Base-by-base conservation (phyloP, 2,329 filamentous ascomycete species). In the Cladosporium sp. region DNA sequence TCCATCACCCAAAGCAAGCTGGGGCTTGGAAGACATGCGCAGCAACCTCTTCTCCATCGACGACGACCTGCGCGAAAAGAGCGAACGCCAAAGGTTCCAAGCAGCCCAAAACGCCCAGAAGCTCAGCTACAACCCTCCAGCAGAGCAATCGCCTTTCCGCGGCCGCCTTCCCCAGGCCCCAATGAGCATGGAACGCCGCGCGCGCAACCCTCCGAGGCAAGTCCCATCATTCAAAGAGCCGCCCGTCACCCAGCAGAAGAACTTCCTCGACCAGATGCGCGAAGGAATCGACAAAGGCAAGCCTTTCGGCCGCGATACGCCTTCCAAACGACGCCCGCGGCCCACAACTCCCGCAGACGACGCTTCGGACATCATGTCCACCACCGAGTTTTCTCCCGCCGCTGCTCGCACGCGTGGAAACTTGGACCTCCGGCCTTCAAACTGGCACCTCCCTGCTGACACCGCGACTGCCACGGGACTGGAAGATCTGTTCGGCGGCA, bases 121-220 rank as follows among this genome's bases (percentile, higher is more conserved):
- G 39, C 60, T 67, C 1, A 58, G 51, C 36, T 66, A 62, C 51
- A 60, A 66, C 43, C 64, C 64, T 14, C 59, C 65, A 25, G 74
- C 75, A 45, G 75, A 77, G 43, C 73, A 73, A 63, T 78, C 74
- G 66, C 83, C 86, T 1, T 91, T 92, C 68, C 87, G 85, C 79
- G 88, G 85, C 73, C 85, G 82, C 59, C 80, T 91, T 2, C 89
- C 89, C 3, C 80, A 86, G 0, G 86, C 87, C 1, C 88, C 89
- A 14, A 83, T 80, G 14, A 82, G 81, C n/a, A 86, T 87, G 20
- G 85, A 86, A 2, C 82, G 85, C 40, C 79, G 80, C 43, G 72
- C 85, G 6, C 79, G 83, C 34, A 89, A 88, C 60, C 86, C 86
- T 1, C 81, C 82, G 4, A 83, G 82, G 60, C 76, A 79, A 37